Evolutionary conservation across 2,329 filamentous ascomycete species (phyloP).

Genomic region (Neocucurbitaria cava): DNA sequence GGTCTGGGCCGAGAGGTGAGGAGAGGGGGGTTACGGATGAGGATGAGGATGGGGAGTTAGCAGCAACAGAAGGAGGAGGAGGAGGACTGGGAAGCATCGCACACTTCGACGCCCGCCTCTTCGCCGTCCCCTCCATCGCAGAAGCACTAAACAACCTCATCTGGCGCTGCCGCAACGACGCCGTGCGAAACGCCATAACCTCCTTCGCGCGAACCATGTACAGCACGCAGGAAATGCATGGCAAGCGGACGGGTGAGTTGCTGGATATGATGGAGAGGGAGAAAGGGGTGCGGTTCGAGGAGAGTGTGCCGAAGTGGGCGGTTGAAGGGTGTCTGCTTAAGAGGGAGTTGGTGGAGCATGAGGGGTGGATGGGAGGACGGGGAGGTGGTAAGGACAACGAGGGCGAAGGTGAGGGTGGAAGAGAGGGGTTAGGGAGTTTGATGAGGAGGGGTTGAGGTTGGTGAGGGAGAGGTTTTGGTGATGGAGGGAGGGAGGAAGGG

Average conservation of each 20-base stretch:
- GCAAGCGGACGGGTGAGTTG: constrained; percentile 30
- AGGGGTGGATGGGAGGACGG: constrained; percentile 40
- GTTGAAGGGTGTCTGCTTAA: constrained; percentile 41
- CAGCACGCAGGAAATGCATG: constrained; percentile 31
- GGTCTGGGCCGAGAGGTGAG: constrained; percentile 28
- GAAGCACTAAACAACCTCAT: constrained; percentile 41
- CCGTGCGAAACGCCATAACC: constrained; percentile 36
- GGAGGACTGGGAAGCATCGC: constrained; percentile 25
- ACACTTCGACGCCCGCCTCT: constrained; percentile 41
- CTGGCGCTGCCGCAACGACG: constrained; percentile 42
- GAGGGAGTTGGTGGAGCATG: constrained; percentile 38
- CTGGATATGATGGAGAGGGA: constrained; percentile 32
- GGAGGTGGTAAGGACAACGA: constrained; percentile 23
- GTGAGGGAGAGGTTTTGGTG: constrained; percentile 36
- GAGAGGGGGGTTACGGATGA: no score
- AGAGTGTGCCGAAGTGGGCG: constrained; percentile 41
- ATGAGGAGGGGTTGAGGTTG: constrained; percentile 29
- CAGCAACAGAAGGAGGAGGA: no score
- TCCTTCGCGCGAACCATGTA: constrained; percentile 39
- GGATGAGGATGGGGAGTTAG: no score
- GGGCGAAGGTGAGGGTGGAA: constrained; percentile 33
- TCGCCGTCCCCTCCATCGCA: constrained; percentile 29
- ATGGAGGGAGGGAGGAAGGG: not conserved
- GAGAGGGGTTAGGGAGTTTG: constrained; percentile 37
- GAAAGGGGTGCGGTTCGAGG: constrained; percentile 30